Conservation (phyloP, 441 rosid genomes). For the Cnidoscolus chayamansa region DNA sequence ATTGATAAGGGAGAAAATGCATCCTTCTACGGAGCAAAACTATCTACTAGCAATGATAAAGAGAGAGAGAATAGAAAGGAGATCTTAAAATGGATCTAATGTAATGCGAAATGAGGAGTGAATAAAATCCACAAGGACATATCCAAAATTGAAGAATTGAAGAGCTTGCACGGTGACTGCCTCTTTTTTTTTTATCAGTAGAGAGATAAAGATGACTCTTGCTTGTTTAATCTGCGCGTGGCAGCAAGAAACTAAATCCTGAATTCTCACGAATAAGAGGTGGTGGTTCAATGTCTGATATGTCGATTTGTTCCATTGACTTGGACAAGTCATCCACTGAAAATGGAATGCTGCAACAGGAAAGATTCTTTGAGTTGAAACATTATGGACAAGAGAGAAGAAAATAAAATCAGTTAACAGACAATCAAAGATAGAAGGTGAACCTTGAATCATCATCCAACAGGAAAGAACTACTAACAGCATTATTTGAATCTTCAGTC, state of each 20-base stretch:
- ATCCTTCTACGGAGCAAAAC: conserved; percentile 15
- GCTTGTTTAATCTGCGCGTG: conserved; percentile 44
- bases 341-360: conserved; percentile 84
- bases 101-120: conserved; percentile 6
- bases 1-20: conserved; percentile 15
- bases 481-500: conserved; percentile 98
- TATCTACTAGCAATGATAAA: conserved; percentile 6
- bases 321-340: conserved; percentile 94
- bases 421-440: not conserved
- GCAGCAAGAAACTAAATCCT: conserved; percentile 92
- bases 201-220: not conserved
- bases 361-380: not conserved
- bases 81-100: not conserved
- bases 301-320: conserved; percentile 92
- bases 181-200: not conserved
- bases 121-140: not conserved
- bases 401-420: not conserved
- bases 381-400: not conserved
- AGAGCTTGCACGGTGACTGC: not conserved
- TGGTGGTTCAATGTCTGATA: conserved; percentile 85
- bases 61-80: not conserved
- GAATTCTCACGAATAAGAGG: conserved; percentile 81
- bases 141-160: conserved; percentile 3
- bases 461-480: conserved; percentile 92
- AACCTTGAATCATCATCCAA: conserved; percentile 98